These are phyloP conservation scores for Fomes fomentarius DNA, from an alignment of 1,284 basidiomycete species.

Conservation along the genomic window DNA sequence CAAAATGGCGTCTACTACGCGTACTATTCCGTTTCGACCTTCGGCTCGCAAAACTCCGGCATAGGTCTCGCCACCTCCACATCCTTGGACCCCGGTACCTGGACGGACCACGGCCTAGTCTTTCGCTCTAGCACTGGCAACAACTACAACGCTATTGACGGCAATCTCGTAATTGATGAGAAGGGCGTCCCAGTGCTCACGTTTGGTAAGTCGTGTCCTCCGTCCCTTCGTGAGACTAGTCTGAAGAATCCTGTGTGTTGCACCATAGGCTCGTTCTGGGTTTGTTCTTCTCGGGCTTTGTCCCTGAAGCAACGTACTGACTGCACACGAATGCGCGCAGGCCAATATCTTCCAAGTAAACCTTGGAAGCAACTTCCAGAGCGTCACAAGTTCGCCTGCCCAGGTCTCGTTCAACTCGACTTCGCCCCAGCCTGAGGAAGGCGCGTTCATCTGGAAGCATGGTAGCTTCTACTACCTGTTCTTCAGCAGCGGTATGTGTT, in stretches of 20 bases:
- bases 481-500: conserved; percentile 24
- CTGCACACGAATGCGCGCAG: background rate
- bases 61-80: conserved; percentile 39
- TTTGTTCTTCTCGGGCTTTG: background rate
- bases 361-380: conserved; percentile 17
- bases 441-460: conserved; percentile 25
- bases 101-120: conserved; percentile 39
- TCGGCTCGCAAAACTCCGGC: conserved; percentile 37
- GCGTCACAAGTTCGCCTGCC: conserved; percentile 7
- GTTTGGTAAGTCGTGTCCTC: conserved; percentile 9
- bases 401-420: conserved; percentile 27
- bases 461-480: conserved; percentile 27
- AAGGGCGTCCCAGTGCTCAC: conserved; percentile 12
- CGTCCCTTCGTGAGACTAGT: background rate
- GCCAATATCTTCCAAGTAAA: conserved; percentile 20
- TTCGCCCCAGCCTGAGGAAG: conserved; percentile 22
- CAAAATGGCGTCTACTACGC: conserved; percentile 29
- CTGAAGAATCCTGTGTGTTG: background rate
- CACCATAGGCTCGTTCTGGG: conserved; percentile 27
- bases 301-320: background rate
- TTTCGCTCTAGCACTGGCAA: conserved; percentile 33
- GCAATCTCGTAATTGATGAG: conserved; percentile 18
- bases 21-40: conserved; percentile 38
- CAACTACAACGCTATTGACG: conserved; percentile 36
- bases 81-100: conserved; percentile 38